Evolutionary conservation across 352 stramenopile species (phyloP), one percentile per base, ranked within the genome.

Genomic region (Pythium guiyangense): DNA sequence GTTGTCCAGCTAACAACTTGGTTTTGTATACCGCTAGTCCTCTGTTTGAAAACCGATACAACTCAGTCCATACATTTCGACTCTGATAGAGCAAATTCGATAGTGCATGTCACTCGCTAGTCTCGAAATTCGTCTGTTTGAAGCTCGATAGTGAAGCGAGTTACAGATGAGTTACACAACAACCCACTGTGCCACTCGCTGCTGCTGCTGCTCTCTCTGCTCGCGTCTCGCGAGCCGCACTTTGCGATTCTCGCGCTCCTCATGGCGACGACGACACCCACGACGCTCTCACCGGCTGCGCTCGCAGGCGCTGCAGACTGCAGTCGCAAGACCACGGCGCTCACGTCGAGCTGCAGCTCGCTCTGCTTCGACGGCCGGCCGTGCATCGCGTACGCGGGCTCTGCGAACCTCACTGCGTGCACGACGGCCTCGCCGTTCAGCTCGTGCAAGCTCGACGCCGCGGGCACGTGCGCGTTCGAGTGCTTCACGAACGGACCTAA

Each of bases 321-420:
- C 62, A 60, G 46, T 18, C 74, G 70, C 35, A 70, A 62, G 57
- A 59, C 57, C 12, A 84, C 74, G 18, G 72, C 76, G 26, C 54
- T 86, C 18, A 87, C 76, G 3, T 83, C 72, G 12, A 69, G 59
- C 61, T 86, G 74, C 62, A 69, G 65, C 46, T 63, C 53, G n/a
- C 51, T 68, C 17, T 88, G 78, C 71, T 86, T 73, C 54, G 54
- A 67, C 0, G 74, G 77, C 6, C 67, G 71, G 2, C 79, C 79
- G 17, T 90, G 77, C 48, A 50, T 90, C 49, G 74, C 71, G 39
- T 86, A 76, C 60, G 65, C 64, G 2, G 63, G 53, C 37, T 11
- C 3, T 29, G 42, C 55, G 8, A 62, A 62, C 27, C 20, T 54
- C 17, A 52, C 55, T 26, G n/a, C 8, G 6, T 62, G 55, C 31